A percentile compares a stretch with the other conserved stretches of the same genome.
Evolutionary conservation across 306 rosid genomes (phyloP).

Genomic region (Malus fusca): DNA sequence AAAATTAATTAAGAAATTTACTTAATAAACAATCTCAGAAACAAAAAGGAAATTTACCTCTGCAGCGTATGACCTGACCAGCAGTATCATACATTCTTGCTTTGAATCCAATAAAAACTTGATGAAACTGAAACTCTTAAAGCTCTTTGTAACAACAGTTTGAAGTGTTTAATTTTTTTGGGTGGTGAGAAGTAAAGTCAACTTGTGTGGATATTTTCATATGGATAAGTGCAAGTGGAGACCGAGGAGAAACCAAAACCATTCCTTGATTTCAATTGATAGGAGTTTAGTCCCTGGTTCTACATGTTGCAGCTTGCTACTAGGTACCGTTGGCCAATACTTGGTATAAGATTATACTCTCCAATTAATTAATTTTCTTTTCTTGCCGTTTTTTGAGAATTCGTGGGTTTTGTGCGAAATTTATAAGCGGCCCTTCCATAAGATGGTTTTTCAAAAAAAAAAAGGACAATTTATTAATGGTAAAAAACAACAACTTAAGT

Average conservation of each 20-base stretch:
- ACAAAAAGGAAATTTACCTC: constrained; percentile 9
- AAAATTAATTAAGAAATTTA: neutral
- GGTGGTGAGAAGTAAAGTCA: neutral
- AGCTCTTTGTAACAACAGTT: neutral
- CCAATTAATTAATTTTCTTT: no score
- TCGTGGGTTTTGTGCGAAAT: no score
- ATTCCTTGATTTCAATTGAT: neutral
- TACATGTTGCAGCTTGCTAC: neutral
- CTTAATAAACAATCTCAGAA: neutral
- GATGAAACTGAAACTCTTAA: neutral
- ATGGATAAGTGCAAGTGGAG: neutral
- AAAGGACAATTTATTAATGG: no score
- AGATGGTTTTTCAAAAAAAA: no score
- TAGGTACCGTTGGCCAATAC: neutral
- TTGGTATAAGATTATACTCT: no score
- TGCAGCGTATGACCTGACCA: constrained; percentile 28
- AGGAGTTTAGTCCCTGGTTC: neutral
- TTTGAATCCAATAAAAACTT: neutral
- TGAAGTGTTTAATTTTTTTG: neutral
- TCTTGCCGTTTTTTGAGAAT: no score
- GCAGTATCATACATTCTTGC: constrained; percentile 16
- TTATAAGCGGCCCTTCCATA: no score
- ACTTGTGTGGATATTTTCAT: neutral
- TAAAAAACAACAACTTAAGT: no score
- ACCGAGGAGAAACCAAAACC: neutral